Conservation (phyloP, 2,329 filamentous ascomycete genomes). For the Cordyceps cicadae region DNA sequence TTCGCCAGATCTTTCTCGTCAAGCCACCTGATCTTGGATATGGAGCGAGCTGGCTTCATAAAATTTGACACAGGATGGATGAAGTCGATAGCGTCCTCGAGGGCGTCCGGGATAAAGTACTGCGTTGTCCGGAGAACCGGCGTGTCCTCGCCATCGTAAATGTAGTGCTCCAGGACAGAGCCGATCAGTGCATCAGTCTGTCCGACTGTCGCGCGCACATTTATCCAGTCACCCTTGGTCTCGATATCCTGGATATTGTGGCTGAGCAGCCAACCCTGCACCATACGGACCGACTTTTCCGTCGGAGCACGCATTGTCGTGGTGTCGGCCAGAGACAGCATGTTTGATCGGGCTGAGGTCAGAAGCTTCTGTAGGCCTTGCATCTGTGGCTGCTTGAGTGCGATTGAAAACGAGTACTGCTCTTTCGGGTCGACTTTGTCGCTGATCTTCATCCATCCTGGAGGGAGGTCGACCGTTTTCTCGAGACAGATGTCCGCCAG, state of each 20-base stretch:
- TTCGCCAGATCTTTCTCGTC: slow-evolving; percentile 14
- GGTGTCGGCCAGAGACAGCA: slow-evolving; percentile 31
- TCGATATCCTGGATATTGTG: slow-evolving; percentile 27
- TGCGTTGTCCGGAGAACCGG: slow-evolving; percentile 35
- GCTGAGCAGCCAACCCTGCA: slow-evolving; percentile 34
- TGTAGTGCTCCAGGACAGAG: slow-evolving; percentile 33
- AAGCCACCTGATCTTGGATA: slow-evolving; percentile 5
- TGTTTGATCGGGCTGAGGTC: slow-evolving; percentile 17
- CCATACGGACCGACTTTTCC: slow-evolving; percentile 24
- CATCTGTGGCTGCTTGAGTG: slow-evolving; percentile 13
- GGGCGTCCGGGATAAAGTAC: slow-evolving; percentile 35
- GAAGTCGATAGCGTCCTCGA: slow-evolving; percentile 34
- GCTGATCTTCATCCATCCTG: slow-evolving; percentile 15
- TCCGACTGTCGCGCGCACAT: slow-evolving; percentile 32
- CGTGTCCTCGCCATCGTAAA: slow-evolving; percentile 23
- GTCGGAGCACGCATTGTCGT: slow-evolving; percentile 28
- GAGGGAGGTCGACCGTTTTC: slow-evolving; percentile 6
- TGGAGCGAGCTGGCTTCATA: slow-evolving; percentile 32
- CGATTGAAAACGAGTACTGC: slow-evolving; percentile 14
- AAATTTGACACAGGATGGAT: slow-evolving; percentile 43
- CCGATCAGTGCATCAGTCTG: slow-evolving; percentile 33
- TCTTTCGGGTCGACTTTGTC: slow-evolving; percentile 17
- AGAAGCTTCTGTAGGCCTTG: slow-evolving; percentile 11
- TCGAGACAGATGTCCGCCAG: slow-evolving; percentile 8
- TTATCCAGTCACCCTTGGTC: slow-evolving; percentile 33